Evolutionary conservation across 805 yeast species (phyloP).

Genomic region (Vanderwaltozyma yarrowii): DNA sequence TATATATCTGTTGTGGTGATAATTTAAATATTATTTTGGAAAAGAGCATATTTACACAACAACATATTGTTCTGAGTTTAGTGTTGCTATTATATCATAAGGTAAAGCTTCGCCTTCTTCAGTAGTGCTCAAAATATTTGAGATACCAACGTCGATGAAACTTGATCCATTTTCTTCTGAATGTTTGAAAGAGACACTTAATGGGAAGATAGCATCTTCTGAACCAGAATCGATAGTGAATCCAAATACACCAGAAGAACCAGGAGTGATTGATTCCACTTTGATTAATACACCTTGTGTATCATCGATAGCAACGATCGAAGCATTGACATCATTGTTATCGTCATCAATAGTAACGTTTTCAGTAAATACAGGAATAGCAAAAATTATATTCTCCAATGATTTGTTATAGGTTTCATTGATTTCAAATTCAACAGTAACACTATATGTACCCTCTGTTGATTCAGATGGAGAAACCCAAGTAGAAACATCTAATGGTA

Average conservation of each 20-base stretch:
- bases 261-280: conserved; percentile 43
- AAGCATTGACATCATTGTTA: conserved; percentile 42
- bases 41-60: conserved; percentile 35
- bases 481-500: conserved; percentile 68
- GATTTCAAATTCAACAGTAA: conserved; percentile 84
- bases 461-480: conserved; percentile 68
- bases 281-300: conserved; percentile 58
- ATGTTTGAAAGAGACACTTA: conserved; percentile 54
- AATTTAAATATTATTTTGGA: too few relatives aligned
- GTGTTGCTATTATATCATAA: conserved; percentile 52
- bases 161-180: conserved; percentile 33
- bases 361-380: conserved; percentile 57
- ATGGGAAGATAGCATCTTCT: conserved; percentile 85
- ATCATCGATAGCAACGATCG: conserved; percentile 49
- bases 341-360: conserved; percentile 43
- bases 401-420: conserved; percentile 36
- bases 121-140: conserved; percentile 42
- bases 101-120: conserved; percentile 52
- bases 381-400: conserved; percentile 41
- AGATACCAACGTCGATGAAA: conserved; percentile 56
- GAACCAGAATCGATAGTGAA: conserved; percentile 62
- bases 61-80: conserved; percentile 48
- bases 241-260: conserved; percentile 64
- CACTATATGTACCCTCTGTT: conserved; percentile 45
- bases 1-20: too few relatives aligned